Base-by-base conservation (phyloP, 2,329 filamentous ascomycete species). In the Penicillium sp. region DNA sequence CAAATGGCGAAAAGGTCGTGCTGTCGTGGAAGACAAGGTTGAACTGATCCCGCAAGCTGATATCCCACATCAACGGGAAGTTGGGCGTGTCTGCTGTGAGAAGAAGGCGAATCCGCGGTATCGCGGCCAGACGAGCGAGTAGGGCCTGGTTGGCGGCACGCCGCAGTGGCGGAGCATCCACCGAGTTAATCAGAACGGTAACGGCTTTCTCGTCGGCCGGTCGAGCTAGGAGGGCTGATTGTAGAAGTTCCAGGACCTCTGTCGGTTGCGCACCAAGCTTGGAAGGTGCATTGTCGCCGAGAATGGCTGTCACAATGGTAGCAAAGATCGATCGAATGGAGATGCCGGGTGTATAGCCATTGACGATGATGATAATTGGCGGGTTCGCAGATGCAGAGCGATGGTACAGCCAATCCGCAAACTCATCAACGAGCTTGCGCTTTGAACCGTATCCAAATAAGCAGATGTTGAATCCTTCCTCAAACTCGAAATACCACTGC, bases 371-470 rank as follows among this genome's bases (percentile, higher is more conserved):
- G 52, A 95, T 88, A 39, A 78, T 81, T 5, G 79, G 75, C 53
- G 57, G 37, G 22, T 28, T 63, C 13, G 51, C 55, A 40, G 54
- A 54, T 43, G 26, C 56, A 29, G 28, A 55, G 4, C 66, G 67
- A 42, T 76, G 68, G 60, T 87, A 80, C 11, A 87, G 62, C 66
- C 87, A 80, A 46, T 81, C 78, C 0, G 88, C 89, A 64, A 95
- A 94, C 35, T 79, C 76, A 49, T 84, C 81, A 8, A 91, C 74
- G 1, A 97, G 78, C 3, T 75, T 71, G 27, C 87, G 78, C 69
- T 98, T 98, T 2, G 89, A 95, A 0, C 93, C 93, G 65, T 89
- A 95, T 24, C 93, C 93, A 65, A 94, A 96, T 0, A 96, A 72
- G 63, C 93, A 95, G 42, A 97, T 75, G 60, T 87, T 89, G 74